Evolutionary conservation across 1,284 basidiomycete genomes (phyloP), one percentile per base, ranked within the genome.

Genomic region (Sporisorium scitamineum): DNA sequence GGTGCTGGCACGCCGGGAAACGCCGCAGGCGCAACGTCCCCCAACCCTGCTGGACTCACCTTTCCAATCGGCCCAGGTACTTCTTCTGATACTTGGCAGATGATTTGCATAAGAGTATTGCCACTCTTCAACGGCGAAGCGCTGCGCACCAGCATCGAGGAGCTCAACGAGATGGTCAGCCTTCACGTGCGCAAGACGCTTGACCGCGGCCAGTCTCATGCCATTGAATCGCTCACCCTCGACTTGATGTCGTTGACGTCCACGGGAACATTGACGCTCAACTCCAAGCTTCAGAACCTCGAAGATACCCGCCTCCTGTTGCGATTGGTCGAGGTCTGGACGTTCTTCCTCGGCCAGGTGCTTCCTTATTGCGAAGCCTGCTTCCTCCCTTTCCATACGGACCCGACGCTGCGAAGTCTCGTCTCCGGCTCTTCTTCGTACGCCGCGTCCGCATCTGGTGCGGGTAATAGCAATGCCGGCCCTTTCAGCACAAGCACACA

Each of bases 41-140:
- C 72, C 16, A 70, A 70, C 22, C 69, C 69, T 18, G 66, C 54
- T 18, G 48, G 55, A 5, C 10, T 61, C 34, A 55, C 22, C 50
- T 66, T 71, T 44, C 55, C 55, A 9, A 34, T 51, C 24, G 69
- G 63, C 11, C 68, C 77, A 0, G 66, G 70, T 18, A 51, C 68
- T 16, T 67, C 55, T 14, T 76, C 68, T 2, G 79, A 82, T 32
- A 70, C 73, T 11, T 95, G 94, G 94, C 89, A 90, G 61, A 88
- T 90, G 45, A 87, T 97, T 22, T 93, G 95, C 82, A 90, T 95
- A 26, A 90, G 93, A 82, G 90, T 97, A 8, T 87, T 97, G 13
- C 94, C 94, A 0, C 86, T 97, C 7, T 97, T 95, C 87, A 97
- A 97, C 61, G 93, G 94, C 47, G 93, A 96, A 80, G 91, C 92